Base-by-base conservation (phyloP, 2,329 filamentous ascomycete genomes). In the Botrytis elliptica region DNA sequence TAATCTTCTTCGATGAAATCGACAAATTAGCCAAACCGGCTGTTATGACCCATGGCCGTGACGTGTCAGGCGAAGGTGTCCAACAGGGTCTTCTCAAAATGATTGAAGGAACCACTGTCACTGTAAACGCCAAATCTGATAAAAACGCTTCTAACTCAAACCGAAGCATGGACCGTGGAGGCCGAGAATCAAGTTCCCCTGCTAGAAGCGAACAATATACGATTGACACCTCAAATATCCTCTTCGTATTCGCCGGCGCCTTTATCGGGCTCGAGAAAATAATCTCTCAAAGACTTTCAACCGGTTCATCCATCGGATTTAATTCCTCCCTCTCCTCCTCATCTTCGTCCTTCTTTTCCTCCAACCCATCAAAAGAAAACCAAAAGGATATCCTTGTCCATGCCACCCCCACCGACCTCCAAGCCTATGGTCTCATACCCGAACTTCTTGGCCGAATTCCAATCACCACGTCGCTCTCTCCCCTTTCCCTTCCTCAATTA, bases 371-470 rank as follows among this genome's bases (percentile, higher is more conserved):
- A 93, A 44, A 52, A 73, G 68, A 57, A 49, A 38, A n/a, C 3
- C 40, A 70, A 44, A 72, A 46, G 38, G 75, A 75, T 44, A 25
- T 75, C 63, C 74, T 78, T 29, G 64, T 87, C 77, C 87, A 96
- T 36, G 88, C 92, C 40, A 92, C 90, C 6, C 92, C 93, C 1
- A 85, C 88, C 18, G 92, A 97, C 79, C 85, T 97, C 2, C 93
- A 97, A 82, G 88, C 87, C 62, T 98, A 94, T 79, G 95, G 95
- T 22, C 93, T 98, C 80, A 98, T 98, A 71, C 95, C 95, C 0
- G 95, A 98, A 83, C 86, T 98, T n/a, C 92, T 98, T 71, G 96
- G 96, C n/a, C 92, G 96, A 29, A 90, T 99, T 66, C 95, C 97
- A 70, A 93, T 97, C 74, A 92, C 94, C 67, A 94, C 94, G 75